Base-by-base conservation (phyloP, 2,329 filamentous ascomycete genomes). In the Biscogniauxia marginata region DNA sequence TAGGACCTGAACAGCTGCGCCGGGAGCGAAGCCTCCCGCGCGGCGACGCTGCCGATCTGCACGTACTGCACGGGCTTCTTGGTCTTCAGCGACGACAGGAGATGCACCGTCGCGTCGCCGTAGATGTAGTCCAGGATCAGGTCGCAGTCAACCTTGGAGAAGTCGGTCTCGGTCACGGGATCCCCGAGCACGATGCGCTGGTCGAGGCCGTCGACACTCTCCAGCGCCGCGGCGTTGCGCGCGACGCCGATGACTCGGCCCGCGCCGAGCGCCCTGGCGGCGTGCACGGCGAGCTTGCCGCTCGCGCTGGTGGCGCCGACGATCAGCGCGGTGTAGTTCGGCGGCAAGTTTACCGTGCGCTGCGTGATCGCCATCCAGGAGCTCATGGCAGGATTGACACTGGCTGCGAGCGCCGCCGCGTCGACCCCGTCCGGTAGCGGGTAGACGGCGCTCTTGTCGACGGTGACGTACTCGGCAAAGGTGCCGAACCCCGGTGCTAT, bases 91-190 rank as follows among this genome's bases (percentile, higher is more conserved):
- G 73, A 73, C 4, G 67, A 62, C 7, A 84, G 69, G 8, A 79
- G 66, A 4, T 75, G 73, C 9, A 72, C 61, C 0, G 76, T 67
- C 16, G 76, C 72, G 0, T 74, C 70, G 0, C 82, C 83, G 67
- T 81, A 84, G 7, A 86, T 69, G 63, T 84, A 86, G 63, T 86
- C 82, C 1, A 86, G 70, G 3, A 85, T 74, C 2, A 85, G 73
- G 58, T 85, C 81, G 25, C 77, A 77, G 34, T 77, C 74, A 0
- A 78, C 70, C 7, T 68, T 66, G 2, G 74, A 73, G 58, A 80
- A 82, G 59, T 84, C 81, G 1, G 73, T 74, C 39, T 79, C 71
- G 2, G 66, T 62, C 0, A 73, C 61, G 1, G 71, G 59, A n/a
- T 73, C 70, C 18, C 70, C 67, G 8, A 84, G 70, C 34, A 76